Conservation (phyloP, 208 protist genomes). For the Porcisia deanei region DNA sequence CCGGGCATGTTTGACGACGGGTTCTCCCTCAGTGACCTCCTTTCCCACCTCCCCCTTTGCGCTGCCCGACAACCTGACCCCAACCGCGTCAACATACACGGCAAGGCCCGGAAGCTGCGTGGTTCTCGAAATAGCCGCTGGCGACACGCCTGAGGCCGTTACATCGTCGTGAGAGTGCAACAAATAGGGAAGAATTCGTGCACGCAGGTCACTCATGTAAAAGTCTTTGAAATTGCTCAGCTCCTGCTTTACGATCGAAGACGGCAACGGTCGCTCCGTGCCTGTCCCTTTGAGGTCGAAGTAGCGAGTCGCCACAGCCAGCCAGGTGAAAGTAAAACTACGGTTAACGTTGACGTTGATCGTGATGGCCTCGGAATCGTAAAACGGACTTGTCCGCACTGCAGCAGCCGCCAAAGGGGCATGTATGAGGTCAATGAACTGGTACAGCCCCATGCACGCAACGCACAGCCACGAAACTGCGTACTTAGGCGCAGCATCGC, state of each 20-base stretch:
- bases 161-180: conserved; percentile 37
- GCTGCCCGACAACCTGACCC: background rate
- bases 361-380: conserved; percentile 68
- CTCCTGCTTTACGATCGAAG: conserved; percentile 70
- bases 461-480: conserved; percentile 61
- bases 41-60: no score
- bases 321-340: conserved; percentile 87
- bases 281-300: conserved; percentile 48
- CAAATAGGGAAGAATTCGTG: conserved; percentile 71
- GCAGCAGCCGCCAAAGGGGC: conserved; percentile 61
- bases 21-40: background rate
- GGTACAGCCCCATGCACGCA: conserved; percentile 84
- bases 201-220: conserved; percentile 84
- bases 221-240: conserved; percentile 89
- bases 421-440: conserved; percentile 84
- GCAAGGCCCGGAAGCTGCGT: conserved; percentile 24
- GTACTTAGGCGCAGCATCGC: conserved; percentile 29
- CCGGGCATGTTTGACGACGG: conserved; percentile 10
- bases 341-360: conserved; percentile 84
- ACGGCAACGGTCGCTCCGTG: conserved; percentile 30
- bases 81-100: conserved; percentile 26
- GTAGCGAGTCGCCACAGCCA: conserved; percentile 71
- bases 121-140: conserved; percentile 12
- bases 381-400: conserved; percentile 66
- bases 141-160: conserved; percentile 16